Evolutionary conservation across 257 asterid genomes (phyloP).

Genomic region (Scutellaria barbata): DNA sequence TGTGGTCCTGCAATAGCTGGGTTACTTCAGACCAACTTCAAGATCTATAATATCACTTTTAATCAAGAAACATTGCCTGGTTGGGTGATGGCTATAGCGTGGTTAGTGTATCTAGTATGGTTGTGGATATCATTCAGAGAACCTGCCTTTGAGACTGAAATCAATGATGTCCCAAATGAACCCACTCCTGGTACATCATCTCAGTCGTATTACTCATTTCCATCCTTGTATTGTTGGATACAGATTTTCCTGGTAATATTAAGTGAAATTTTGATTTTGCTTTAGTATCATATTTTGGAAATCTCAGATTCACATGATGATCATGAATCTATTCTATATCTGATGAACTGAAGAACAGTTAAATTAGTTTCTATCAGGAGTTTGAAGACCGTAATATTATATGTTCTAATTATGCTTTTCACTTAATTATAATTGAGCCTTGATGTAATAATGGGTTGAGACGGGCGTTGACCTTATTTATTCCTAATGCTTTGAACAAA

Average conservation of each 20-base stretch:
- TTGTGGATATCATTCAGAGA: slow-evolving; percentile 80
- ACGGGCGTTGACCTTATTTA: background rate
- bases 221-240: background rate
- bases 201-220: background rate
- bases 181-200: slow-evolving; percentile 52
- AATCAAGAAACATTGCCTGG: slow-evolving; percentile 91
- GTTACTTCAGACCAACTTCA: slow-evolving; percentile 78
- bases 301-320: background rate
- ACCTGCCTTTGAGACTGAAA: slow-evolving; percentile 62
- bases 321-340: background rate
- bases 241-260: slow-evolving; percentile 9
- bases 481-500: background rate
- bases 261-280: background rate
- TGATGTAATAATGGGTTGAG: background rate
- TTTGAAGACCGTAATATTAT: background rate
- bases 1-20: slow-evolving; percentile 97
- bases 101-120: slow-evolving; percentile 78
- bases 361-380: background rate
- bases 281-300: slow-evolving; percentile 9
- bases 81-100: slow-evolving; percentile 88
- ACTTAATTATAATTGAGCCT: background rate
- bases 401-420: background rate
- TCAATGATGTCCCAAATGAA: slow-evolving; percentile 46
- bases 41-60: slow-evolving; percentile 65
- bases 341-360: background rate